Conservation (phyloP, 306 rosid species). For the Ziziphus jujuba region DNA sequence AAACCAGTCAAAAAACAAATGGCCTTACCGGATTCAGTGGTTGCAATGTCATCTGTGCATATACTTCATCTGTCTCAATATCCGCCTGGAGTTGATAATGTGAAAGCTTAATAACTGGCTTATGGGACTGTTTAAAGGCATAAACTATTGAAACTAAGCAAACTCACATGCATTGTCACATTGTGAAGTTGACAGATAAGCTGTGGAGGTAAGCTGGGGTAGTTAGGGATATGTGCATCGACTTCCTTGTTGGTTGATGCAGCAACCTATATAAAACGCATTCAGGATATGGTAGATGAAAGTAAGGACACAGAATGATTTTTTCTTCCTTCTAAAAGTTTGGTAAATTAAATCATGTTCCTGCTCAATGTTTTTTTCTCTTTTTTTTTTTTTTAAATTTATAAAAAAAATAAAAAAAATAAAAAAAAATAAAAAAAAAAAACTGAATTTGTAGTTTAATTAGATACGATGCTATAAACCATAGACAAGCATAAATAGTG, state of each 20-base stretch:
- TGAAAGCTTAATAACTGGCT: slow-evolving; percentile 12
- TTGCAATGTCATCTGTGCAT: slow-evolving; percentile 95
- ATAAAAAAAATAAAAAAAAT: too few relatives aligned
- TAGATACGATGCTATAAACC: neutral
- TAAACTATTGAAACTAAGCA: slow-evolving; percentile 17
- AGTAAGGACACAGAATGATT: neutral
- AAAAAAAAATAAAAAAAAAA: too few relatives aligned
- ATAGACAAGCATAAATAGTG: neutral
- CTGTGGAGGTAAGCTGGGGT: slow-evolving; percentile 94
- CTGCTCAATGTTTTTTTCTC: neutral
- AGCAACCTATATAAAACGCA: slow-evolving; percentile 60
- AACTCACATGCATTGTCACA: slow-evolving; percentile 87
- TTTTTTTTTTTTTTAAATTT: too few relatives aligned
- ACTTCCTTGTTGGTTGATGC: slow-evolving; percentile 95
- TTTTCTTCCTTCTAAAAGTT: neutral
- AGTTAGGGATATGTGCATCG: slow-evolving; percentile 84
- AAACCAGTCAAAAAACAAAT: slow-evolving; percentile 17
- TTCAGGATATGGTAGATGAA: neutral
- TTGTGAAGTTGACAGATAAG: slow-evolving; percentile 96
- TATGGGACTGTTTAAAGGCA: neutral
- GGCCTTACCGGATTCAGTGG: slow-evolving; percentile 75
- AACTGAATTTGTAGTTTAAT: neutral
- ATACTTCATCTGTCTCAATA: slow-evolving; percentile 85
- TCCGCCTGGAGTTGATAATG: slow-evolving; percentile 69
- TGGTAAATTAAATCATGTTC: neutral